These are phyloP conservation scores for Lodderomyces elongisporus DNA, from an alignment of 1,139 yeast species.

Conservation along the genomic window DNA sequence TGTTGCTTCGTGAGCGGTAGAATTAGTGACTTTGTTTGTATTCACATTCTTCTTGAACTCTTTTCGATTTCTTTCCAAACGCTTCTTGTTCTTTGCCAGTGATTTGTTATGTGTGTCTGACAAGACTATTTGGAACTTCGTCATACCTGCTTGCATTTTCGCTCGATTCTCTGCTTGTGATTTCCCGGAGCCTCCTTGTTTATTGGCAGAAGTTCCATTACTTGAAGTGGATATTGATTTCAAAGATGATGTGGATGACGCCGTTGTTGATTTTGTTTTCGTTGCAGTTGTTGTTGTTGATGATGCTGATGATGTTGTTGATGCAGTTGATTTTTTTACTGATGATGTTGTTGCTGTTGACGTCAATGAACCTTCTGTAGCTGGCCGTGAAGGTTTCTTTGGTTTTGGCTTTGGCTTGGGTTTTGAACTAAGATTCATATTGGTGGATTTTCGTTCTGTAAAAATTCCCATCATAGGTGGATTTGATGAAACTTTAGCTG, in stretches of 20 bases:
- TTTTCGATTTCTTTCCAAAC: background rate
- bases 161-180: slow-evolving; percentile 18
- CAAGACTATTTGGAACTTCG: slow-evolving; percentile 50
- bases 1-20: background rate
- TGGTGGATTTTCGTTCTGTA: slow-evolving; percentile 22
- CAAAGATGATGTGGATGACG: too few relatives aligned
- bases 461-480: slow-evolving; percentile 43
- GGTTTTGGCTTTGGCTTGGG: slow-evolving; percentile 7
- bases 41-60: background rate
- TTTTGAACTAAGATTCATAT: slow-evolving; percentile 5
- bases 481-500: slow-evolving; percentile 22
- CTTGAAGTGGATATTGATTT: background rate
- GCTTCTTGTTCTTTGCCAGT: slow-evolving; percentile 27
- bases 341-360: background rate
- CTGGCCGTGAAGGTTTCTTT: slow-evolving; percentile 1
- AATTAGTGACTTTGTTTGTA: background rate
- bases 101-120: slow-evolving; percentile 47
- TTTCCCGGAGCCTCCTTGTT: slow-evolving; percentile 4
- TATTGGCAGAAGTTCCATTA: background rate
- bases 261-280: background rate
- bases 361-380: too few relatives aligned
- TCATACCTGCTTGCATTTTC: slow-evolving; percentile 43
- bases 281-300: background rate
- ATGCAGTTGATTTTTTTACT: background rate
- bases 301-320: background rate